These are phyloP conservation scores for Brassica juncea DNA, from an alignment of 345 rosid species.

Conservation along the genomic window DNA sequence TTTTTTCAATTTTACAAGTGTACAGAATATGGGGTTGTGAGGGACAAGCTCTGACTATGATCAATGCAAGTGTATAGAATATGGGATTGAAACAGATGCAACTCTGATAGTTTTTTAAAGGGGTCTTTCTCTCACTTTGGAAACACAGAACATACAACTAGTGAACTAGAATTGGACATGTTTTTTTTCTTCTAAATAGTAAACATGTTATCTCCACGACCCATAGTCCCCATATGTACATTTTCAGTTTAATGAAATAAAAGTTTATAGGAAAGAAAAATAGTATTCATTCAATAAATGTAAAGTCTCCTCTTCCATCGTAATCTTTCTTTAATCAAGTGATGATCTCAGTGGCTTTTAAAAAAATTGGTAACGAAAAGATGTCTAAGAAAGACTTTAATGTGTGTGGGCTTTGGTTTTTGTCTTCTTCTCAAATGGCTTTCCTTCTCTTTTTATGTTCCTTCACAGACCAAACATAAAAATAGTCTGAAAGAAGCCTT, in stretches of 20 bases:
- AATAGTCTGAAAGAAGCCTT: slow-evolving; percentile 1
- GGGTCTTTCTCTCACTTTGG: background rate
- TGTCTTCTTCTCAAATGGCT: slow-evolving; percentile 40
- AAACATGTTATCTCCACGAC: background rate
- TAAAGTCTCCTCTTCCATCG: background rate
- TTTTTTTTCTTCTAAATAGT: background rate
- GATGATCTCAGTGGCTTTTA: background rate
- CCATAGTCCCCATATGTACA: background rate
- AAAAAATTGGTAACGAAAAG: background rate
- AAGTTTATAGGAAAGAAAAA: background rate
- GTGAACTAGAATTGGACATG: background rate
- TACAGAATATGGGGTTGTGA: too few species aligned
- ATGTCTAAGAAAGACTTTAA: background rate
- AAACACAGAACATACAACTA: background rate
- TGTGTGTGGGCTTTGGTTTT: slow-evolving; percentile 28
- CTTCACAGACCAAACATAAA: slow-evolving; percentile 12
- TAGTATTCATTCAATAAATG: background rate
- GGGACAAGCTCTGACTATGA: slow-evolving; percentile 22
- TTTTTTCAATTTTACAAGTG: too few species aligned
- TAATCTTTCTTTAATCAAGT: background rate
- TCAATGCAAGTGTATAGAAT: slow-evolving; percentile 7
- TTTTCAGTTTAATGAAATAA: background rate
- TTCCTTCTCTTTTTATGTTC: slow-evolving; percentile 3
- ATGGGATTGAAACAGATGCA: background rate
- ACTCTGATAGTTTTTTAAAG: background rate